phyloP scores from a whole-genome alignment of 352 stramenopile genomes.

The Phytophthora constricta region DNA sequence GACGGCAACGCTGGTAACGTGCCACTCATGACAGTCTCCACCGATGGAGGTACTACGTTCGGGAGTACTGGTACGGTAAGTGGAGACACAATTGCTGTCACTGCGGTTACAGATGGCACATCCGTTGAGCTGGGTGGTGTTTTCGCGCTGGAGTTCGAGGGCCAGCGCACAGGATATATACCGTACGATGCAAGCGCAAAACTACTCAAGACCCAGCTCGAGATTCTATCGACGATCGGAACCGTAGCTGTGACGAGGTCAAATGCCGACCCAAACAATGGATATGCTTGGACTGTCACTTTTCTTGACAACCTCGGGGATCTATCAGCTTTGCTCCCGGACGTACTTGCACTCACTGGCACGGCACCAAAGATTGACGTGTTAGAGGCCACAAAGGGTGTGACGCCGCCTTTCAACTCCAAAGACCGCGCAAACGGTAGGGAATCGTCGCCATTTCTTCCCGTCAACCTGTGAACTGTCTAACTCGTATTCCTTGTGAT shows the following conservation, averaged over 20 bases:
- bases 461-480: too few relatives aligned
- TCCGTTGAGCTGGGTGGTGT: slow-evolving; percentile 65
- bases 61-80: slow-evolving; percentile 33
- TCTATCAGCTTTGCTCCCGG: slow-evolving; percentile 73
- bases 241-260: slow-evolving; percentile 87
- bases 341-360: slow-evolving; percentile 88
- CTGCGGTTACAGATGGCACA: slow-evolving; percentile 46
- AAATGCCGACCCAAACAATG: slow-evolving; percentile 90
- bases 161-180: slow-evolving; percentile 92
- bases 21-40: slow-evolving; percentile 59
- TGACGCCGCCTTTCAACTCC: slow-evolving; percentile 92
- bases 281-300: slow-evolving; percentile 93
- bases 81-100: slow-evolving; percentile 60
- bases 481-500: too few relatives aligned
- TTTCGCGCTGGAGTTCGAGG: slow-evolving; percentile 91
- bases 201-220: slow-evolving; percentile 90
- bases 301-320: slow-evolving; percentile 94
- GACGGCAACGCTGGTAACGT: slow-evolving; percentile 92
- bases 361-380: slow-evolving; percentile 88
- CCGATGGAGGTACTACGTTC: slow-evolving; percentile 47
- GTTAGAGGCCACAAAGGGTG: slow-evolving; percentile 72
- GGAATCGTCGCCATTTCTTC: background rate
- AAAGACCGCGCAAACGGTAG: slow-evolving; percentile 81
- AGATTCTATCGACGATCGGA: slow-evolving; percentile 90
- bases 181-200: slow-evolving; percentile 87